Evolutionary conservation across 768 basidiomycete genomes (phyloP).

Genomic region (Russula foetens): DNA sequence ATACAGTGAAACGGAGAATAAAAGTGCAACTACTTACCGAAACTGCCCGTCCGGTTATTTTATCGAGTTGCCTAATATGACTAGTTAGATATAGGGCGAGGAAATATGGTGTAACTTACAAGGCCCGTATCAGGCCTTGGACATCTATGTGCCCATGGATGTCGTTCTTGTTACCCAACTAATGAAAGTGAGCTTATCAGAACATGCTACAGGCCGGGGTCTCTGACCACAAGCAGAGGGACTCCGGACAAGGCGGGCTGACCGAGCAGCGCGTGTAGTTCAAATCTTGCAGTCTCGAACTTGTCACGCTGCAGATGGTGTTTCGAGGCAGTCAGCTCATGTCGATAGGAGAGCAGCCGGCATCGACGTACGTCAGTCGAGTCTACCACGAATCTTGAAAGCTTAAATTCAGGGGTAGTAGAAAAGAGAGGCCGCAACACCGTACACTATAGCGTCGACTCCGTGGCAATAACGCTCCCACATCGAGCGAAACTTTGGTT

Average conservation of each 20-base stretch:
- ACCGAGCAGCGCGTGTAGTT: conserved; percentile 70
- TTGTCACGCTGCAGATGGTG: conserved; percentile 50
- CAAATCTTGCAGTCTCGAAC: conserved; percentile 76
- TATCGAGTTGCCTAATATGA: conserved; percentile 56
- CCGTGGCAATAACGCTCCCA: conserved; percentile 94
- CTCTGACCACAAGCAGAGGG: conserved; percentile 73
- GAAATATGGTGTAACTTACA: conserved; percentile 40
- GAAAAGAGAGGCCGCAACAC: background rate
- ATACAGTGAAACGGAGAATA: background rate
- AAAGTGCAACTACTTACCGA: conserved; percentile 49
- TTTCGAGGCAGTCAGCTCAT: background rate
- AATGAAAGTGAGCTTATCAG: background rate
- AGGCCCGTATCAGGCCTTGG: conserved; percentile 70
- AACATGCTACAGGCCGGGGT: background rate
- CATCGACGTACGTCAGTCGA: conserved; percentile 63
- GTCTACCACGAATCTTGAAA: conserved; percentile 84
- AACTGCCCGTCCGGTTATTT: conserved; percentile 70
- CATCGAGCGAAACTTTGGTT: conserved; percentile 91
- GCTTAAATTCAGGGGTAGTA: background rate
- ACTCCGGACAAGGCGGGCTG: conserved; percentile 61
- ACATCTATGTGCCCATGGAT: conserved; percentile 66
- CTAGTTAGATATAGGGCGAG: background rate
- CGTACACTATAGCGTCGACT: conserved; percentile 87
- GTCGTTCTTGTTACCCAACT: conserved; percentile 95
- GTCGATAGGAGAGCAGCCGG: background rate